phyloP scores from a whole-genome alignment of 129 eudicot genomes.

The Flaveria robusta region DNA sequence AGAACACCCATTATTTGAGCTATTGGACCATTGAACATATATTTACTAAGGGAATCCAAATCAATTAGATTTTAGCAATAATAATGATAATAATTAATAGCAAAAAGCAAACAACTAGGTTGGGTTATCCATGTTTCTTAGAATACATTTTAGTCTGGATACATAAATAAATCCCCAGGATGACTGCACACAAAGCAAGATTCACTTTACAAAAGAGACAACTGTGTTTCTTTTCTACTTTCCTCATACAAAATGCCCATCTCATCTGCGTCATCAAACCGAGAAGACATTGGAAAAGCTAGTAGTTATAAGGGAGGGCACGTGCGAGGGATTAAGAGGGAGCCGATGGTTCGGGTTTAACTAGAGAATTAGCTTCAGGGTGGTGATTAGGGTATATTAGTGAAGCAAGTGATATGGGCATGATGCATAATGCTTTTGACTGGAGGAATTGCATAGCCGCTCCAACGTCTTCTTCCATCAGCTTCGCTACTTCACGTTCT shows the following conservation, averaged over 20 bases:
- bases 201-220: constrained; percentile 33
- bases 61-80: background rate
- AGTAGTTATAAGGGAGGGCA: background rate
- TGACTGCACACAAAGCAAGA: constrained; percentile 21
- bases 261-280: background rate
- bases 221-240: constrained; percentile 17
- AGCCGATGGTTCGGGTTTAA: constrained; percentile 75
- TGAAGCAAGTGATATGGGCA: constrained; percentile 94
- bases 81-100: background rate
- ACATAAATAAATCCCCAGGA: constrained; percentile 26
- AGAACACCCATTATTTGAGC: no score
- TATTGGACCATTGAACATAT: no score
- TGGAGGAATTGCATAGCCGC: constrained; percentile 97
- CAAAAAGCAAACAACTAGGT: background rate
- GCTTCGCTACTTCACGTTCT: constrained; percentile 82
- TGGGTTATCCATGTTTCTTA: constrained; percentile 9
- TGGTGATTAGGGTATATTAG: constrained; percentile 70
- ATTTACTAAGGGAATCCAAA: background rate
- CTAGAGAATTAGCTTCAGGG: constrained; percentile 47
- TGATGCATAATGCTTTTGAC: constrained; percentile 89
- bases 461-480: constrained; percentile 95
- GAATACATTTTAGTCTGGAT: constrained; percentile 20
- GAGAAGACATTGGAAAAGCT: constrained; percentile 23
- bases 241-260: constrained; percentile 28
- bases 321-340: constrained; percentile 46